Percentiles rank a stretch among this genome's conserved stretches.
Evolutionary conservation across 2,329 filamentous ascomycete genomes (phyloP).

Genomic region (Alternaria viburni): DNA sequence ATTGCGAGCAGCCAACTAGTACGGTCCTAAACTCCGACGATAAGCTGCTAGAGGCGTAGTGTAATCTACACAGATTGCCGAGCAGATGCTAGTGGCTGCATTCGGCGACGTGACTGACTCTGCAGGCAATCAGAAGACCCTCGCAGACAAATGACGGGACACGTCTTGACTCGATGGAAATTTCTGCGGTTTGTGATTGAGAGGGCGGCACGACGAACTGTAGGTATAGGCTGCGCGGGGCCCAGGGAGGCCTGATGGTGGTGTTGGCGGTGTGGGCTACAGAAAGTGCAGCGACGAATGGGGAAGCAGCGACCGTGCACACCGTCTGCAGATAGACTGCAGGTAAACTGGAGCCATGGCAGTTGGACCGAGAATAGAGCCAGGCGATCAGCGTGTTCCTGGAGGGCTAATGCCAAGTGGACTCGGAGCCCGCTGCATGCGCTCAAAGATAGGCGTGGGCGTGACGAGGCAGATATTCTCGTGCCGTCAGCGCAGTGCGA

Average conservation of each 20-base stretch:
- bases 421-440: not conserved
- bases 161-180: conserved; percentile 10
- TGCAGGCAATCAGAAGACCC: not conserved
- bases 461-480: conserved; percentile 1
- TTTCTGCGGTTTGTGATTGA: conserved; percentile 5
- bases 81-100: conserved; percentile 8
- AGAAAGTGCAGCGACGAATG: conserved; percentile 2
- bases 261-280: conserved; percentile 10
- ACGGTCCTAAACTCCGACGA: conserved; percentile 21
- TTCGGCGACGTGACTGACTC: conserved; percentile 7
- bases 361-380: conserved; percentile 12
- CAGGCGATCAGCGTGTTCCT: conserved; percentile 9
- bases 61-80: conserved; percentile 25
- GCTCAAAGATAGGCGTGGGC: not conserved
- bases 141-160: not conserved
- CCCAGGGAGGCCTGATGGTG: not conserved
- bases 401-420: not conserved
- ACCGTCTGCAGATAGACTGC: not conserved
- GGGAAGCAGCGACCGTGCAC: not conserved
- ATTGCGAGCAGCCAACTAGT: conserved; percentile 11
- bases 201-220: not conserved
- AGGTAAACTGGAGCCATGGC: not conserved
- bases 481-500: not conserved
- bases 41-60: conserved; percentile 2
- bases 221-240: conserved; percentile 1